These are phyloP conservation scores for Daldinia eschscholtzii DNA, from an alignment of 2,329 filamentous ascomycete genomes.

Conservation along the genomic window DNA sequence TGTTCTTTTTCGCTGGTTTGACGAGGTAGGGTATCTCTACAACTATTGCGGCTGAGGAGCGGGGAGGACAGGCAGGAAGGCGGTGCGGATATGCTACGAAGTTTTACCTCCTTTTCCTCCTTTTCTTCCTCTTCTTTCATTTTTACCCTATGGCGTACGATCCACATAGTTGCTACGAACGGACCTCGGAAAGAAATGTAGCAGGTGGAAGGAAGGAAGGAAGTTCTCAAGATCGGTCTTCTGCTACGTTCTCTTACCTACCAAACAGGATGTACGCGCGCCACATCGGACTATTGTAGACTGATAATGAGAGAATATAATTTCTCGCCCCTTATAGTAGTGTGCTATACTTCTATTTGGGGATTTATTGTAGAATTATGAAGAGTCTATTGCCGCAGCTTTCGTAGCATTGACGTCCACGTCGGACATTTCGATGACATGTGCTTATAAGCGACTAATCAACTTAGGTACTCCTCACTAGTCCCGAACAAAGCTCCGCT, in stretches of 20 bases:
- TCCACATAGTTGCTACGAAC: too few species aligned
- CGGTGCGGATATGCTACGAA: conserved; percentile 41
- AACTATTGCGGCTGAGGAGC: conserved; percentile 41
- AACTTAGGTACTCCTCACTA: background rate
- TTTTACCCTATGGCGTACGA: too few species aligned
- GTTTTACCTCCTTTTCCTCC: background rate
- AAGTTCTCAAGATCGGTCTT: background rate
- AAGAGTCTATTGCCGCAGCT: background rate
- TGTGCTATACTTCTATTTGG: background rate
- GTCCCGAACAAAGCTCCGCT: background rate
- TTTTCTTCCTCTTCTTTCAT: background rate
- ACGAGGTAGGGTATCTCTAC: background rate
- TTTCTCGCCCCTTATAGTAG: background rate
- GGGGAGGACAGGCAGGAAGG: conserved; percentile 26
- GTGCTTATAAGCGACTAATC: background rate
- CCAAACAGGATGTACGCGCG: background rate
- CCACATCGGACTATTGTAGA: background rate
- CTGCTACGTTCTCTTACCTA: background rate
- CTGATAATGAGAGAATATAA: conserved; percentile 2
- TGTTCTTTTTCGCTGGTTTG: conserved; percentile 1
- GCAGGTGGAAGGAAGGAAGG: background rate
- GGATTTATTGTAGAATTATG: background rate
- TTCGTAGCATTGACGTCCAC: background rate
- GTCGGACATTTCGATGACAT: background rate
- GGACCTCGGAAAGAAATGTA: too few species aligned